Base-by-base conservation (phyloP, 2,329 filamentous ascomycete genomes). In the Sporothrix variecibatus region DNA sequence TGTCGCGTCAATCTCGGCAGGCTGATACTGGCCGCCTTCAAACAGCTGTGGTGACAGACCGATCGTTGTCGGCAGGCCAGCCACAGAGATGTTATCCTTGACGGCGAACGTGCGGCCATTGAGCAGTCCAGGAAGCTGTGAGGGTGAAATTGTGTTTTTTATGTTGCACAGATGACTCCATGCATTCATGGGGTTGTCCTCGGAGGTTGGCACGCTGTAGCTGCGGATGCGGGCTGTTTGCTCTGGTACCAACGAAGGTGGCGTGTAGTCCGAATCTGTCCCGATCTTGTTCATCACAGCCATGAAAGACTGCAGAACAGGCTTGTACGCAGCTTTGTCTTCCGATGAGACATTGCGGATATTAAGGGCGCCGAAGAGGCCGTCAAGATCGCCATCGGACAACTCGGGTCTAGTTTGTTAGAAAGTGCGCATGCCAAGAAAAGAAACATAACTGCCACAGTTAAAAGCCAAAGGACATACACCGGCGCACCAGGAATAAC, bases 31-130 rank as follows among this genome's bases (percentile, higher is more conserved):
- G 17, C 62, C 53, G 38, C 76, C 77, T n/a, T 78, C 76, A 86
- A 79, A 73, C 0, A 79, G 75, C 4, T 83, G 82, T 15, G 84
- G 80, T 4, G 85, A 82, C 1, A 86, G 89, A 77, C 78, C 78
- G 15, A 78, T 89, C 90, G 79, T 92, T 87, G 75, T 89, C 83
- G 67, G 85, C 84, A 28, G 88, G 0, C 92, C 93, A 20, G 88
- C 88, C 20, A 95, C 82, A 78, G 94, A 90, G 64, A 92, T 88
- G 79, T 94, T 92, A 78, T 95, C 93, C 82, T 95, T 95, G 65
- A 94, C 86, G 0, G 89, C 91, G 2, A 93, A 87, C 0, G 92
- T 92, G 0, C 94, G 87, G 7, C 93, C 93, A 76, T 93, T 91
- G 0, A 95, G 83, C 0, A 88, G 85, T 0, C 90, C 88, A 2